Percentiles rank a stretch among this genome's conserved stretches.
phyloP scores from a whole-genome alignment of 78 protist genomes.

The Guillardia theta region DNA sequence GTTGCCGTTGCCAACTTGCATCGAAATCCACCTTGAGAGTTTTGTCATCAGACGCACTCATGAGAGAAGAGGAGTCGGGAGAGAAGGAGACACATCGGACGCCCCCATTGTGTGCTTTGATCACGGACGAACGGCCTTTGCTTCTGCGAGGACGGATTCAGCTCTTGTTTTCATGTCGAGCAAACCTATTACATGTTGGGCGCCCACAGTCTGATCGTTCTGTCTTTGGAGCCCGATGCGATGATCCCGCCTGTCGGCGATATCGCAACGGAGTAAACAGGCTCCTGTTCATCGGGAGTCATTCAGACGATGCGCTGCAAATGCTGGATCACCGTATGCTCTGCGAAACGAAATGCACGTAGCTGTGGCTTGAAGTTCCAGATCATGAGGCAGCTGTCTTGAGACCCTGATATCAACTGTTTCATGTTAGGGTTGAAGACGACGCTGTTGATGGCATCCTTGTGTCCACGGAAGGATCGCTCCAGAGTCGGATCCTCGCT shows the following conservation, averaged over 20 bases:
- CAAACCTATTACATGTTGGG: constrained; percentile 60
- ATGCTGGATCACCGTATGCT: constrained; percentile 59
- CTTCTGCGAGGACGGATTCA: not conserved
- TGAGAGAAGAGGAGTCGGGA: constrained; percentile 45
- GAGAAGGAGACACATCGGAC: constrained; percentile 72
- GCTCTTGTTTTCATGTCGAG: not conserved
- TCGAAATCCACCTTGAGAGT: constrained; percentile 57
- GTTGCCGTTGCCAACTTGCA: not conserved
- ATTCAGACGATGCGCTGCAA: not conserved
- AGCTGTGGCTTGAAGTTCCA: constrained; percentile 84
- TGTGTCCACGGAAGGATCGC: constrained; percentile 87
- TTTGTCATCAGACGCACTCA: constrained; percentile 83
- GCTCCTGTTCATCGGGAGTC: not conserved
- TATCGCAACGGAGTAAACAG: constrained; percentile 62
- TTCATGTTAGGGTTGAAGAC: constrained; percentile 73
- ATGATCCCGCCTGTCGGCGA: constrained; percentile 70
- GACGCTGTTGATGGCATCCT: constrained; percentile 56
- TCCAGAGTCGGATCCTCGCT: constrained; percentile 73
- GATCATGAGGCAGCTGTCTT: constrained; percentile 84
- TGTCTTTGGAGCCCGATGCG: constrained; percentile 71
- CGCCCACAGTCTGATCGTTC: constrained; percentile 77
- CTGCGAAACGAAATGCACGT: constrained; percentile 82
- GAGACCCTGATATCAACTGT: constrained; percentile 71
- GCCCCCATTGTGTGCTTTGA: constrained; percentile 65
- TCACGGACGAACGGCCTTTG: constrained; percentile 21